Conservation (phyloP, 2,329 filamentous ascomycete species). For the Talaromyces albobiverticillius region DNA sequence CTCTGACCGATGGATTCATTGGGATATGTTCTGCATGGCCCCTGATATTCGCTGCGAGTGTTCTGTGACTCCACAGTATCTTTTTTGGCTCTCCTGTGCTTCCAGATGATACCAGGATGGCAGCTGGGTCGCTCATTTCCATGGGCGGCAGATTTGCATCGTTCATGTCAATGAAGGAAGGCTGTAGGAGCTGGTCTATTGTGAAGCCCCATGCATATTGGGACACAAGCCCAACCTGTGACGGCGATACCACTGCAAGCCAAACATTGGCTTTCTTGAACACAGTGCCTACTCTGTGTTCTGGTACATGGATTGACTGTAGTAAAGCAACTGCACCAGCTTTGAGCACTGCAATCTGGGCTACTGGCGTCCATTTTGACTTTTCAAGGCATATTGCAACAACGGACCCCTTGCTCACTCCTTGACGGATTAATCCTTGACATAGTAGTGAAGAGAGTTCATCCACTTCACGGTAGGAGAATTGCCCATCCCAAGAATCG, state of each 20-base stretch:
- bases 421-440: constrained; percentile 25
- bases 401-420: constrained; percentile 24
- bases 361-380: constrained; percentile 18
- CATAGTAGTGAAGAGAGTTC: constrained; percentile 28
- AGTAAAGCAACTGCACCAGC: constrained; percentile 13
- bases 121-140: background rate
- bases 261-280: constrained; percentile 26
- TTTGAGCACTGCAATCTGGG: constrained; percentile 21
- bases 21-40: background rate
- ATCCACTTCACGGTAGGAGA: constrained; percentile 25
- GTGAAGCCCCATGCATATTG: background rate
- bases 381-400: constrained; percentile 26
- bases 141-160: background rate
- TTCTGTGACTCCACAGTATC: constrained; percentile 34
- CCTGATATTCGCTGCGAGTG: constrained; percentile 25
- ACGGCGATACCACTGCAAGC: background rate
- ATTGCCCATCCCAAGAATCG: constrained; percentile 24
- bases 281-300: constrained; percentile 34
- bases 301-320: background rate
- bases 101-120: constrained; percentile 32
- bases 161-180: background rate
- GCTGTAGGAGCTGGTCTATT: background rate
- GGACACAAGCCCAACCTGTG: background rate
- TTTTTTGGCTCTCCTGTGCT: constrained; percentile 46
- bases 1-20: constrained; percentile 33